Evolutionary conservation across 2,329 filamentous ascomycete genomes (phyloP).

Genomic region (Fusarium falciforme): DNA sequence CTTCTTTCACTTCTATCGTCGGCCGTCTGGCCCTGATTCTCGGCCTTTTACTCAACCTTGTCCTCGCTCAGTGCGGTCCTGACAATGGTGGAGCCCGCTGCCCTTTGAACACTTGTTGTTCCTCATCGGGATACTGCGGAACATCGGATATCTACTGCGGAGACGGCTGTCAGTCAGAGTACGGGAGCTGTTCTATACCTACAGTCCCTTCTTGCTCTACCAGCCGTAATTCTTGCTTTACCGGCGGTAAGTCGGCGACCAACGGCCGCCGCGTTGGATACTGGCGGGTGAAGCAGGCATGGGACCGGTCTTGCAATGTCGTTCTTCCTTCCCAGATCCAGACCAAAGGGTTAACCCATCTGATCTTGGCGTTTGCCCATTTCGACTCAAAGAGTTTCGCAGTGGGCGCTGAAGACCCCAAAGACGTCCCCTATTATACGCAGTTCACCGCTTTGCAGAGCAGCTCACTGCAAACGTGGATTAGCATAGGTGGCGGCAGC

Average conservation of each 20-base stretch:
- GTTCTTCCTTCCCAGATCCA: slow-evolving; percentile 11
- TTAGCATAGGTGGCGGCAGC: slow-evolving; percentile 5
- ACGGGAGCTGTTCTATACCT: slow-evolving; percentile 5
- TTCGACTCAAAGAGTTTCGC: not conserved
- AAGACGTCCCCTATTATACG: slow-evolving; percentile 3
- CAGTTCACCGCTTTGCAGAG: slow-evolving; percentile 11
- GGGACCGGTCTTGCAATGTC: slow-evolving; percentile 9
- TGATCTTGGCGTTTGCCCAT: slow-evolving; percentile 8
- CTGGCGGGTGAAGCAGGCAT: slow-evolving; percentile 9
- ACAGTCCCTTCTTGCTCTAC: slow-evolving; percentile 6
- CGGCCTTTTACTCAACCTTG: not conserved
- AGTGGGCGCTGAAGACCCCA: not conserved
- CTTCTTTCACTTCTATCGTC: not conserved
- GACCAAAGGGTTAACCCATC: slow-evolving; percentile 6
- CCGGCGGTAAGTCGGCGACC: not conserved
- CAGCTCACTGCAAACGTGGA: slow-evolving; percentile 7
- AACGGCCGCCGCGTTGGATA: slow-evolving; percentile 7
- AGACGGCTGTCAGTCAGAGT: slow-evolving; percentile 10
- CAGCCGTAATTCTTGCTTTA: not conserved
- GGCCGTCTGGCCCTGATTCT: slow-evolving; percentile 6
- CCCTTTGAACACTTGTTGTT: slow-evolving; percentile 5
- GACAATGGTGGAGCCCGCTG: slow-evolving; percentile 5
- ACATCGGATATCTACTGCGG: slow-evolving; percentile 1
- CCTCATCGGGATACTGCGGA: slow-evolving; percentile 2
- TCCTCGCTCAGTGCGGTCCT: slow-evolving; percentile 6